Conservation (phyloP, 163 green algal species). For the Scenedesmus sp. region DNA sequence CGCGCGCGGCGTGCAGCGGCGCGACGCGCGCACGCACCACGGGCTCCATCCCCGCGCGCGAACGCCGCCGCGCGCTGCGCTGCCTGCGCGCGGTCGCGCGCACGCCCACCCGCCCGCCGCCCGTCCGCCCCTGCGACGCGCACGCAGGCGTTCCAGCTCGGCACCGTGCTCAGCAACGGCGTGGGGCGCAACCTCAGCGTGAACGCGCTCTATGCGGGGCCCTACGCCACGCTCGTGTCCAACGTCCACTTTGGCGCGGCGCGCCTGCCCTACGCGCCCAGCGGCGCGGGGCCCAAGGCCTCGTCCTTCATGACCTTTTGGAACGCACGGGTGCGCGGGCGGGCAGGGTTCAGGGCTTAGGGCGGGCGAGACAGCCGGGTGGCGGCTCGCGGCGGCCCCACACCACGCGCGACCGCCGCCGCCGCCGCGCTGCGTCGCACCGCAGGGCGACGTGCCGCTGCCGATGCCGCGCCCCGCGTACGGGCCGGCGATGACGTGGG, state of each 20-base stretch:
- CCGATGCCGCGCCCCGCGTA: constrained; percentile 23
- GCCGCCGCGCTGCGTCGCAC: too few relatives aligned
- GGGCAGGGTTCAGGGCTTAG: background rate
- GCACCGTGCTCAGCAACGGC: constrained; percentile 39
- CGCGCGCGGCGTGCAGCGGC: too few relatives aligned
- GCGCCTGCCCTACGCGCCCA: background rate
- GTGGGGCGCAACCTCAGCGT: constrained; percentile 23
- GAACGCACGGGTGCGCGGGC: constrained; percentile 21
- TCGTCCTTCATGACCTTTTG: constrained; percentile 37
- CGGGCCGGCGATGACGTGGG: constrained; percentile 25
- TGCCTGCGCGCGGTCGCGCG: too few relatives aligned
- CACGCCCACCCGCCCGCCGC: too few relatives aligned
- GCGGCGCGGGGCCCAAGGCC: constrained; percentile 24
- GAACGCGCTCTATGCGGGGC: constrained; percentile 35
- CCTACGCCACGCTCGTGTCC: constrained; percentile 32
- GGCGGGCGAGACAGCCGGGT: too few relatives aligned
- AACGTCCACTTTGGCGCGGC: constrained; percentile 37
- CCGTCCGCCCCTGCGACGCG: too few relatives aligned
- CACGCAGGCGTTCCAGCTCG: constrained; percentile 30
- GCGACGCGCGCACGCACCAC: too few relatives aligned
- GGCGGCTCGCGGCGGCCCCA: too few relatives aligned
- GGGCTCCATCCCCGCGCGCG: too few relatives aligned
- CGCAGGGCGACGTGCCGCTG: constrained; percentile 28
- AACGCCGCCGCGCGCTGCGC: too few relatives aligned
- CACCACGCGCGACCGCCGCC: too few relatives aligned